Conservation (phyloP, 2,329 filamentous ascomycete genomes). For the Colletotrichum orchidophilum region DNA sequence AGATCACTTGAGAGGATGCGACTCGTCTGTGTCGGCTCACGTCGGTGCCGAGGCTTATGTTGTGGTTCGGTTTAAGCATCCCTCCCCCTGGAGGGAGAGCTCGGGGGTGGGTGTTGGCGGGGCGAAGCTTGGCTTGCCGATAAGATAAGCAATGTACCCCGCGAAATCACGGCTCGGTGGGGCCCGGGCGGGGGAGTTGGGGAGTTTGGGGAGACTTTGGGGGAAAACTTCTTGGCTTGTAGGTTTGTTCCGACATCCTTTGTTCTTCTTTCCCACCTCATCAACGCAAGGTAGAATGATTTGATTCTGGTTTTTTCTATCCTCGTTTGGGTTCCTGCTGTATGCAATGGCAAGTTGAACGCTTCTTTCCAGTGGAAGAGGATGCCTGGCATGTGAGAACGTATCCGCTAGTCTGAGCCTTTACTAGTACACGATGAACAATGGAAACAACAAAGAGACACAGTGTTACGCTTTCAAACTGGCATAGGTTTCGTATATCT, state of each 20-base stretch:
- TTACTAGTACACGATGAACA: not conserved
- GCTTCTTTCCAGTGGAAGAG: not conserved
- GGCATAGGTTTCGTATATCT: constrained; percentile 17
- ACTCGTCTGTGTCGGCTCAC: not conserved
- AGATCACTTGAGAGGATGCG: not conserved
- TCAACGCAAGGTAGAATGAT: not conserved
- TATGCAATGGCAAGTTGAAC: not conserved
- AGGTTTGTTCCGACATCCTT: not conserved
- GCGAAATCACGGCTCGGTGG: not conserved
- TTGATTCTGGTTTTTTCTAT: not conserved
- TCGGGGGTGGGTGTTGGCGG: not conserved
- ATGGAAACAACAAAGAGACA: not conserved
- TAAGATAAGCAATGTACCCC: constrained; percentile 14
- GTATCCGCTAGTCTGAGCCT: not conserved
- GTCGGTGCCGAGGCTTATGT: not conserved
- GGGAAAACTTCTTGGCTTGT: not conserved
- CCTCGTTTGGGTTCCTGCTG: too few relatives aligned
- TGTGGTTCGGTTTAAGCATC: not conserved
- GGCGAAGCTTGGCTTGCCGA: not conserved
- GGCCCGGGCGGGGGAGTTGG: not conserved
- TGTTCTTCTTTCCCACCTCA: not conserved
- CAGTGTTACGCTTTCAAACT: not conserved
- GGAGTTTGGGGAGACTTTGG: not conserved
- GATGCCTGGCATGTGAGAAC: not conserved
- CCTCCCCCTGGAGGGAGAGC: not conserved